phyloP scores from a whole-genome alignment of 257 asterid species.

The Capsicum rhomboideum region DNA sequence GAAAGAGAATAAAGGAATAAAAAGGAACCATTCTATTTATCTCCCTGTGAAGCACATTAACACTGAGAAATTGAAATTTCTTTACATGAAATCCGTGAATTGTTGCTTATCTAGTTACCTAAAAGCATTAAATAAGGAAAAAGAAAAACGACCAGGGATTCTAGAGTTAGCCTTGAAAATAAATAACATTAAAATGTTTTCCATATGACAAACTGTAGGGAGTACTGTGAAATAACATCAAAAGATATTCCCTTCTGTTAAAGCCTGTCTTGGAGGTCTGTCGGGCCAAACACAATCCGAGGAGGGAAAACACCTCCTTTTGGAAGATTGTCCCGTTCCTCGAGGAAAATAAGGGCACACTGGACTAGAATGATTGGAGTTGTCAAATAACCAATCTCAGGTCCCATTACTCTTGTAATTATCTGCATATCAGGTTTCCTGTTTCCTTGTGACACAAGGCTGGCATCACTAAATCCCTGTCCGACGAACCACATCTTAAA shows the following conservation, averaged over 20 bases:
- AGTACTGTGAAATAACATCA: constrained; percentile 60
- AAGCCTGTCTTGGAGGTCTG: constrained; percentile 63
- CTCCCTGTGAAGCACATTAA: too few relatives aligned
- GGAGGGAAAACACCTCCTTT: constrained; percentile 82
- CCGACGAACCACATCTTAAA: constrained; percentile 94
- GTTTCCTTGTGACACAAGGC: constrained; percentile 28
- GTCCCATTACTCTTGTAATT: constrained; percentile 79
- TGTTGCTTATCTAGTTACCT: neutral
- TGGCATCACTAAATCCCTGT: constrained; percentile 52
- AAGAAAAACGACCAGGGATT: neutral
- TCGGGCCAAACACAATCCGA: constrained; percentile 74
- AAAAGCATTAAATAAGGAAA: neutral
- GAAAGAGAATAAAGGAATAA: too few relatives aligned
- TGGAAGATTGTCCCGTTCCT: constrained; percentile 48
- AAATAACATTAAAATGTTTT: neutral
- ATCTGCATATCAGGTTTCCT: constrained; percentile 62
- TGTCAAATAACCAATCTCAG: constrained; percentile 83
- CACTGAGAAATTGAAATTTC: too few relatives aligned
- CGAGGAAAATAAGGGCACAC: constrained; percentile 53
- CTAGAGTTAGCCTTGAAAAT: neutral
- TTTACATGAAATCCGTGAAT: too few relatives aligned
- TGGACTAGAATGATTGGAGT: constrained; percentile 75
- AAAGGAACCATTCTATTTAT: too few relatives aligned
- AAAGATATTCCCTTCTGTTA: constrained; percentile 71
- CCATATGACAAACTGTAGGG: neutral